Base-by-base conservation (phyloP, 768 basidiomycete species). In the Hysterangium stoloniferum region DNA sequence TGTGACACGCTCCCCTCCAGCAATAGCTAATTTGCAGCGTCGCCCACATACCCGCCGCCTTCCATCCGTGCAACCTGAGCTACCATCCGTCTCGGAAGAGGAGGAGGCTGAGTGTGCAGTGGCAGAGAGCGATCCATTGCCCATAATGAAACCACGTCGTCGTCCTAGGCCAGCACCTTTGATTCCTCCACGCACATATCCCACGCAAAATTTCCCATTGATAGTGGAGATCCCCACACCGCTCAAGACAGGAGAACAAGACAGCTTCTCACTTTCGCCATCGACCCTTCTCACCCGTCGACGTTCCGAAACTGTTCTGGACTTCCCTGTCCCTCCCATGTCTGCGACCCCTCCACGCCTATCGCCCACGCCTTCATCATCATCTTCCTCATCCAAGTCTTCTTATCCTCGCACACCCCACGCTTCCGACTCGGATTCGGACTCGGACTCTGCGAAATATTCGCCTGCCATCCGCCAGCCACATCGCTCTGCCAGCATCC, bases 11-110 rank as follows among this genome's bases (percentile, higher is more conserved):
- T n/a, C n/a, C 44, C 28, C 2, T 45, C 12, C 17, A 13, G n/a
- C 42, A 28, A 8, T 8, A n/a, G 1, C 22, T 44, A 25, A 22
- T 6, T 29, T 51, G 6, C 31, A 51, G 43, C 49, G 49, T 32
- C 49, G 49, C 41, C 38, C 49, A 5, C 49, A 51, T 24, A 42
- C 49, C 19, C 49, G 40, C 49, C 37, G 35, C n/a, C 20, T 45
- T 19, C 43, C 43, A 12, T 6, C 36, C 9, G 28, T 33, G 22
- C 33, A 35, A n/a, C 19, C 17, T 22, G 34, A 38, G 4, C 36
- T 38, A 9, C 35, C 35, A 12, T n/a, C 38, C 19, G 48, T 38
- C 9, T 24, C 35, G 12, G 48, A 50, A 35, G 20, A 25, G 13
- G 36, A 50, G 13, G 48, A 50, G 9, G 22, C 20, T 27, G 43